phyloP scores from a whole-genome alignment of 805 yeast genomes.

The Monosporozyma aerobia region DNA sequence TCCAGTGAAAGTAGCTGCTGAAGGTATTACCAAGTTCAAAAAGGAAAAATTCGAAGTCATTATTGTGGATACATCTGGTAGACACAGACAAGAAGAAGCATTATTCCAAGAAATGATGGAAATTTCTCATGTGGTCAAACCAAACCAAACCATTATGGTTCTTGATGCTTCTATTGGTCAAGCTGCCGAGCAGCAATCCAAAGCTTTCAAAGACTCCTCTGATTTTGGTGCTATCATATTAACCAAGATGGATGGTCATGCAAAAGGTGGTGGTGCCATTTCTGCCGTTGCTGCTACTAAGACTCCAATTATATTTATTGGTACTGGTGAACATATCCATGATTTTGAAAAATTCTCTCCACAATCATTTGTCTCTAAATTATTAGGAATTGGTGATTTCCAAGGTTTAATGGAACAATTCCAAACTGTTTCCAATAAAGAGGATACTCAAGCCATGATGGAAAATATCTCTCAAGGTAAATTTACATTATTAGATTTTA shows the following conservation, averaged over 20 bases:
- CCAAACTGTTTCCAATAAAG: conserved; percentile 56
- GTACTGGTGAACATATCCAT: conserved; percentile 95
- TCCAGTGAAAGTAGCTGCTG: conserved; percentile 84
- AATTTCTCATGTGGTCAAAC: conserved; percentile 76
- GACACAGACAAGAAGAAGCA: conserved; percentile 91
- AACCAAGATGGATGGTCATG: conserved; percentile 97
- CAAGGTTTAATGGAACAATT: conserved; percentile 93
- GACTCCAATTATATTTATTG: conserved; percentile 91
- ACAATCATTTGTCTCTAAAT: conserved; percentile 77
- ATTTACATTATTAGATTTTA: conserved; percentile 83
- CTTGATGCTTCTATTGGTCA: conserved; percentile 96
- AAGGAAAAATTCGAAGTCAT: conserved; percentile 87
- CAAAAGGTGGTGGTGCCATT: conserved; percentile 98
- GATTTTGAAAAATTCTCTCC: conserved; percentile 91
- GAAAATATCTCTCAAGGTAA: conserved; percentile 93
- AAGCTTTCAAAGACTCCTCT: conserved; percentile 86
- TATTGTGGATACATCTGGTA: conserved; percentile 95
- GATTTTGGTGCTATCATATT: conserved; percentile 91
- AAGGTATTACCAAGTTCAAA: conserved; percentile 86
- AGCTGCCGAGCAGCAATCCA: conserved; percentile 92
- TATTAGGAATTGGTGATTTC: conserved; percentile 91
- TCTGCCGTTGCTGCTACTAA: conserved; percentile 96
- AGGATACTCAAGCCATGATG: conserved; percentile 83
- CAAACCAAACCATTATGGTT: conserved; percentile 97
- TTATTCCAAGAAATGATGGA: conserved; percentile 92